Base-by-base conservation (phyloP, 108 stramenopile species). In the Pseudonitzschia delicatissima region DNA sequence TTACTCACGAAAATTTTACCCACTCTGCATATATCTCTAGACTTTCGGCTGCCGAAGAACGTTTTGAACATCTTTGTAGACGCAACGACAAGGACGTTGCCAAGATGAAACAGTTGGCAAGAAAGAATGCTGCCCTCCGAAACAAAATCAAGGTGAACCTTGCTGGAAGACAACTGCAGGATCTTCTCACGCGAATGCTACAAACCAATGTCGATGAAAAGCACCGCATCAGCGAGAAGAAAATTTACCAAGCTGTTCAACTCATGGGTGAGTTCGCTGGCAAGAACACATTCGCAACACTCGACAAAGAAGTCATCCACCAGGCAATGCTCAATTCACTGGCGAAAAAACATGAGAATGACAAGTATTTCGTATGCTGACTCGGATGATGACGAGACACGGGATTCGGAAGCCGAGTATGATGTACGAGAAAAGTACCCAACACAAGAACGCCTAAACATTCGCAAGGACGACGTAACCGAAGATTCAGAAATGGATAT, bases 71-170 rank as follows among this genome's bases (percentile, higher is more conserved):
- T 37, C 42, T 73, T 37, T 67, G 48, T 29, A 18, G 55, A 69
- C 48, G 63, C 28, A 61, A 65, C 34, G 65, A 64, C 18, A 51
- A 37, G 8, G 66, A 70, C 62, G 44, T 79, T 20, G 35, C 39
- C 5, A 57, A 73, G 32, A 59, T 73, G 28, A 61, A 57, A 36
- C 27, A 64, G 1, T 59, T 73, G 60, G 57, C 69, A 13, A 60
- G 55, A 18, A 72, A 73, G 40, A 73, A 73, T 73, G 68, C 51
- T 21, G 45, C 47, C 32, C 52, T 73, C 20, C 72, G 65, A 51
- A 15, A 39, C n/a, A 50, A 69, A 66, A 73, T 79, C 34, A 72
- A 64, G 71, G 74, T 76, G 15, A 33, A 29, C 13, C 58, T 62
- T 4, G 57, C 64, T 6, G 35, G 64, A 23, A 27, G 21, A 6